phyloP scores from a whole-genome alignment of 768 basidiomycete genomes.

The Krasilnikovozyma curviuscula region DNA sequence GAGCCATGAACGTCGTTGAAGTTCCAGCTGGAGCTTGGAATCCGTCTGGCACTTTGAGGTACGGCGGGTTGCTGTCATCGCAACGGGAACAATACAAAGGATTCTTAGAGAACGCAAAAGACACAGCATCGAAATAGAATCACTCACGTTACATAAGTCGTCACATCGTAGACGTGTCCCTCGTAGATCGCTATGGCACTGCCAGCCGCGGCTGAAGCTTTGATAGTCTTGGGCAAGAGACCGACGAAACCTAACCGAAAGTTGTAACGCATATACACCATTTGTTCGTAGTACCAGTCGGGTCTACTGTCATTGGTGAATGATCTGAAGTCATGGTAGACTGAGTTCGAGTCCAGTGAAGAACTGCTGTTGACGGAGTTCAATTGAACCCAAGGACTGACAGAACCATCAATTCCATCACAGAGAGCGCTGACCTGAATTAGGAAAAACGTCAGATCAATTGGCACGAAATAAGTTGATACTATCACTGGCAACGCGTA shows the following conservation, averaged over 20 bases:
- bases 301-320: slow-evolving; percentile 67
- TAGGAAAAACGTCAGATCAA: slow-evolving; percentile 1
- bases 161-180: slow-evolving; percentile 67
- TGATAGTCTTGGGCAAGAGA: slow-evolving; percentile 54
- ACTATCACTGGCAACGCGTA: slow-evolving; percentile 22
- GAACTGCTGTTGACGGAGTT: slow-evolving; percentile 41
- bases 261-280: slow-evolving; percentile 72
- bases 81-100: too few relatives aligned
- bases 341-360: slow-evolving; percentile 39
- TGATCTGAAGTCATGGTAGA: slow-evolving; percentile 92
- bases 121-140: too few relatives aligned
- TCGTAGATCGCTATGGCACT: slow-evolving; percentile 65
- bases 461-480: not conserved
- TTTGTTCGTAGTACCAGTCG: slow-evolving; percentile 93
- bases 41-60: slow-evolving; percentile 18
- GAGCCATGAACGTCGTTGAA: slow-evolving; percentile 50
- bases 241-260: slow-evolving; percentile 77
- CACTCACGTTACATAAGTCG: slow-evolving; percentile 49
- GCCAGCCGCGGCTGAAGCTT: slow-evolving; percentile 41
- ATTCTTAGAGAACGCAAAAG: too few relatives aligned
- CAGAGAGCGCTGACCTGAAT: slow-evolving; percentile 69
- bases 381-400: slow-evolving; percentile 67
- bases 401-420: slow-evolving; percentile 56
- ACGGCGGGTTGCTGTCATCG: too few relatives aligned
- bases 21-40: slow-evolving; percentile 27